phyloP scores from a whole-genome alignment of 2,329 filamentous ascomycete species.

The Clonostachys solani region DNA sequence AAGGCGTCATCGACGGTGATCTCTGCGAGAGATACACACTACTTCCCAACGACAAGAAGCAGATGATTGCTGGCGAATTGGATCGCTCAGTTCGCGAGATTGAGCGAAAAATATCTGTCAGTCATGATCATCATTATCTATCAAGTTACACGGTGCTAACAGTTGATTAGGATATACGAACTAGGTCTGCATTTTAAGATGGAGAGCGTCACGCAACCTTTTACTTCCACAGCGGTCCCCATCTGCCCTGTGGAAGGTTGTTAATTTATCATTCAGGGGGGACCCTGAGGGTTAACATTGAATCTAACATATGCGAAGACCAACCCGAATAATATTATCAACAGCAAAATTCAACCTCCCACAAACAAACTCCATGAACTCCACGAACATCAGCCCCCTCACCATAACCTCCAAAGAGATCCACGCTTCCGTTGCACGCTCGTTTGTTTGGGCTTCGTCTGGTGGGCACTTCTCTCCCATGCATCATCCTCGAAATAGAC shows the following conservation, averaged over 20 bases:
- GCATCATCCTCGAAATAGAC: constrained; percentile 67
- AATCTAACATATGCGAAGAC: no score
- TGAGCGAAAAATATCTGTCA: constrained; percentile 84
- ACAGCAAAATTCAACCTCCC: neutral
- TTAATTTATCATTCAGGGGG: no score
- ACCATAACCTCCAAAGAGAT: constrained; percentile 24
- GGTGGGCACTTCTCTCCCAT: constrained; percentile 72
- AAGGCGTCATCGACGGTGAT: constrained; percentile 95
- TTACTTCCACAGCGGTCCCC: no score
- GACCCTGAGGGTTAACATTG: no score
- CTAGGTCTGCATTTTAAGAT: constrained; percentile 52
- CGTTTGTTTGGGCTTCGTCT: constrained; percentile 20
- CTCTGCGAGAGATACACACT: constrained; percentile 88
- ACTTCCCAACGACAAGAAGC: constrained; percentile 83
- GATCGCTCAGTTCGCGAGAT: constrained; percentile 90
- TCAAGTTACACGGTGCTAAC: constrained; percentile 31
- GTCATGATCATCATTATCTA: constrained; percentile 36
- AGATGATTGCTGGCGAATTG: constrained; percentile 89
- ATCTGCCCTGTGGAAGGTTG: no score
- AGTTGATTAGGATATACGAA: constrained; percentile 46
- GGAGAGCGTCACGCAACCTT: no score
- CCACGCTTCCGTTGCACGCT: constrained; percentile 18
- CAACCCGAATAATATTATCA: no score
- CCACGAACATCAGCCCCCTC: constrained; percentile 1
- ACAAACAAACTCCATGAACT: neutral